Evolutionary conservation across 805 yeast species (phyloP).

Genomic region (Cephaloascus fragrans): DNA sequence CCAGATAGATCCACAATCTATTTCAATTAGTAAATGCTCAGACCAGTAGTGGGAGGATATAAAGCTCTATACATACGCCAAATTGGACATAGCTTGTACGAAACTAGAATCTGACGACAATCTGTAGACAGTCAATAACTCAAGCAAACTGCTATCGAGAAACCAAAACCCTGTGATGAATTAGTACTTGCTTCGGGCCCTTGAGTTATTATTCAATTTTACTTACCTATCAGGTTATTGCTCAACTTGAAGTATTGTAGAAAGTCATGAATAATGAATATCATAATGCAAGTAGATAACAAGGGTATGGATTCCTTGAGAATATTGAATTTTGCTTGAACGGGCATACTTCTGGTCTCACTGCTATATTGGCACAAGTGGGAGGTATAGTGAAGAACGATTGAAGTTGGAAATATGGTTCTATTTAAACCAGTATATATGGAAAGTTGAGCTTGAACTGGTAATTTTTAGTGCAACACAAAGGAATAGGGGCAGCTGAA

Average conservation of each 20-base stretch:
- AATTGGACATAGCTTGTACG: not conserved
- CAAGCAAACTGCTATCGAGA: not conserved
- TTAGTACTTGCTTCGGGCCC: too few relatives aligned
- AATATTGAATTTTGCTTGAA: not conserved
- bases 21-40: too few relatives aligned
- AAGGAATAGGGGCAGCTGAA: too few relatives aligned
- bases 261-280: not conserved
- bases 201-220: too few relatives aligned
- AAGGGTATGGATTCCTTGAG: not conserved
- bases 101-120: not conserved
- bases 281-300: not conserved
- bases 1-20: not conserved
- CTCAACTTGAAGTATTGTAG: not conserved
- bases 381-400: too few relatives aligned
- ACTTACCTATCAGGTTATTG: not conserved
- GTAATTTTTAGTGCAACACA: too few relatives aligned
- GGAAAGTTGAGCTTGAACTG: too few relatives aligned
- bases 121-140: not conserved
- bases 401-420: too few relatives aligned
- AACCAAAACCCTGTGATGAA: not conserved
- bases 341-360: too few relatives aligned
- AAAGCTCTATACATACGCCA: not conserved
- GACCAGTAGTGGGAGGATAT: too few relatives aligned
- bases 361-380: too few relatives aligned
- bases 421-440: too few relatives aligned